Evolutionary conservation across 148 eudicot species (phyloP), one percentile per base, ranked within the genome.

Genomic region (Limonium bicolor): DNA sequence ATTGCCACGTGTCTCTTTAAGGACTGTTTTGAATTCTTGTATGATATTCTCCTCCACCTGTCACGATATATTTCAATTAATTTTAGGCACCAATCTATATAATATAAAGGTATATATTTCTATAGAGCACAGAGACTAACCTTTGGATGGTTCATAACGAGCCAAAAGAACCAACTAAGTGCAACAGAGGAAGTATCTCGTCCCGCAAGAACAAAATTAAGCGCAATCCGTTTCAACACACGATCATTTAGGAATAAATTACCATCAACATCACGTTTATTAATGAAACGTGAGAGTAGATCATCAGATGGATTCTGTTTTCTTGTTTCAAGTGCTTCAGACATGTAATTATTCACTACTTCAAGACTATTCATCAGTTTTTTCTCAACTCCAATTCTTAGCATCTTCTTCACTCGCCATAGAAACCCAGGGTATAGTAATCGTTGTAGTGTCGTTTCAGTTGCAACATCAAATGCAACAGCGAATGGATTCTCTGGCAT

Each of bases 111-210:
- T 0, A 14, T 11, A 36, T 11, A 6, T 37, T 37, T 37, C 17
- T 11, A 36, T 36, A 36, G 10, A 12, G n/a, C 2, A 0, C 0
- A 0, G 20, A 20, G 9, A 0, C 6, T 1, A 1, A 78, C 66
- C 3, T 57, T 51, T 1, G 69, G 65, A 54, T 76, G 71, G 37
- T 82, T 82, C 85, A 86, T 86, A 16, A 86, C 80, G 1, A 79
- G 72, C 84, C 84, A 86, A 37, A 86, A 86, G 58, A 86, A 86
- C 96, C 96, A 86, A 43, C 87, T 82, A 7, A 82, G 62, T 7
- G 93, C 93, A 4, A 82, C 93, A 0, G 96, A 81, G 16, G 93
- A 81, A 4, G 96, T 81, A 68, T 86, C 96, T 2, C 96, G 76
- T 2, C 96, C 96, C 0, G 96, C 96, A 0, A 86, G 69, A 10